Evolutionary conservation across 768 basidiomycete species (phyloP).

Genomic region (Suillus decipiens): DNA sequence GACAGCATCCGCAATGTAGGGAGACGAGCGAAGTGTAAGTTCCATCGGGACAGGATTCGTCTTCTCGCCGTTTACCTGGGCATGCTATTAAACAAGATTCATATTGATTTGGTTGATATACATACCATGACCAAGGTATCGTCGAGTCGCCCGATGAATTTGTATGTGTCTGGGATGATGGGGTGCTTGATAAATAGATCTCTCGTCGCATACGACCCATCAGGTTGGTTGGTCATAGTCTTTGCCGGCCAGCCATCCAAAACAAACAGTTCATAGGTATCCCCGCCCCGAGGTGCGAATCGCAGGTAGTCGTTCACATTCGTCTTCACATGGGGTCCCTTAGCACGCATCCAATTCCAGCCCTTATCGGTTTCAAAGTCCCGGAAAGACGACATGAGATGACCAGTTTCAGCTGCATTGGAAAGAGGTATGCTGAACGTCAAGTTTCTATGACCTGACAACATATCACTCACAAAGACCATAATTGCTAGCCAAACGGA

Average conservation of each 20-base stretch:
- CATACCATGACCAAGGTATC: conserved; percentile 48
- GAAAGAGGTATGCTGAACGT: neutral
- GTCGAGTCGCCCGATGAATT: conserved; percentile 55
- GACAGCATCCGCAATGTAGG: conserved; percentile 51
- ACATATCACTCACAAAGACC: conserved; percentile 44
- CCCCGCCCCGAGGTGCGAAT: conserved; percentile 43
- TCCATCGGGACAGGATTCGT: conserved; percentile 59
- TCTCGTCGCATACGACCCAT: conserved; percentile 56
- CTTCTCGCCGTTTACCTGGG: conserved; percentile 50
- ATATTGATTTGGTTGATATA: neutral
- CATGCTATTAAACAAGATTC: conserved; percentile 20
- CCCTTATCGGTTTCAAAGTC: conserved; percentile 51
- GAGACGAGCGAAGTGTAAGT: conserved; percentile 47
- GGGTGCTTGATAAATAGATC: conserved; percentile 55
- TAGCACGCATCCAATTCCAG: conserved; percentile 56
- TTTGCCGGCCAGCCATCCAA: conserved; percentile 46
- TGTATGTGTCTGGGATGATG: conserved; percentile 41
- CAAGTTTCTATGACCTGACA: neutral
- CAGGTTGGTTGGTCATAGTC: conserved; percentile 44
- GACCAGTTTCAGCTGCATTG: conserved; percentile 33
- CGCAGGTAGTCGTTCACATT: conserved; percentile 36
- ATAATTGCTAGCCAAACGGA: conserved; percentile 49
- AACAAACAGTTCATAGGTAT: conserved; percentile 49
- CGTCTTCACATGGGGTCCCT: conserved; percentile 22
- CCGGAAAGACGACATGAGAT: conserved; percentile 48